A percentile compares a stretch with the other conserved stretches of the same genome.
Evolutionary conservation across 2,329 filamentous ascomycete genomes (phyloP).

Genomic region (Curvularia sp.): DNA sequence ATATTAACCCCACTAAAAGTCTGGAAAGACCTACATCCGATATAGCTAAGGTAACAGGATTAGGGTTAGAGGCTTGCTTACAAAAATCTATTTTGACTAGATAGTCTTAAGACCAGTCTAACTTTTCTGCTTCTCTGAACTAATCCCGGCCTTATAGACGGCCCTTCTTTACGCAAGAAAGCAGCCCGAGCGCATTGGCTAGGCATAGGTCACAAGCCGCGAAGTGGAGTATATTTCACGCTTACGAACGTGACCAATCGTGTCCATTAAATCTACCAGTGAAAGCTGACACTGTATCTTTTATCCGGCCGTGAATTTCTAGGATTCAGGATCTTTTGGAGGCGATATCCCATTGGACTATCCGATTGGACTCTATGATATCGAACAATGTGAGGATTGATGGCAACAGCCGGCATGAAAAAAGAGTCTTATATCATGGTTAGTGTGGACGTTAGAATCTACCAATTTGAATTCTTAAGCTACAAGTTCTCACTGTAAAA

Average conservation of each 20-base stretch:
- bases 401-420: neutral
- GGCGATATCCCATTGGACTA: neutral
- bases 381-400: neutral
- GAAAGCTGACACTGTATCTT: neutral
- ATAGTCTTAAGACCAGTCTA: neutral
- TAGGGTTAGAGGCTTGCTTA: neutral
- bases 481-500: neutral
- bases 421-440: neutral
- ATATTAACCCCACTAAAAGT: neutral
- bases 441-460: neutral
- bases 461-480: neutral
- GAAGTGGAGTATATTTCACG: neutral
- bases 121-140: neutral
- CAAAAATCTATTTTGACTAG: neutral
- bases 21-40: neutral
- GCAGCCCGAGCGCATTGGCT: neutral
- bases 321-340: neutral
- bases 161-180: neutral
- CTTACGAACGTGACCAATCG: neutral
- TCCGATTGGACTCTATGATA: neutral
- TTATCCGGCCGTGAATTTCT: neutral
- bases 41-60: neutral
- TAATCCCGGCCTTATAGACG: neutral
- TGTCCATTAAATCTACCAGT: neutral
- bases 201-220: neutral